Conservation (phyloP, 768 basidiomycete species). For the Hortiboletus flavorubellus region DNA sequence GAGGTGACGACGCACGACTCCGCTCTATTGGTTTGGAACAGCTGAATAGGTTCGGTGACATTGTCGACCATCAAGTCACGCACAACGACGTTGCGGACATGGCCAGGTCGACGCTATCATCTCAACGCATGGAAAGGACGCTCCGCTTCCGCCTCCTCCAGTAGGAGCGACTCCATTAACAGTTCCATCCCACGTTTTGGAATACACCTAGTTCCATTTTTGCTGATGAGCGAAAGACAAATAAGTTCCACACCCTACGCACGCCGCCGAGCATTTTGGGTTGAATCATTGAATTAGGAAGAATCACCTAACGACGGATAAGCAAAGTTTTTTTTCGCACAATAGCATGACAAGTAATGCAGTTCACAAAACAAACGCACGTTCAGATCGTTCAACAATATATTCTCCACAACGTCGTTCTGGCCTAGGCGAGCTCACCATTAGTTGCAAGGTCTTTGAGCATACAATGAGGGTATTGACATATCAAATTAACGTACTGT, state of each 20-base stretch:
- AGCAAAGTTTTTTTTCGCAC: background rate
- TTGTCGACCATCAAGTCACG: no score
- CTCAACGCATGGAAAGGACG: no score
- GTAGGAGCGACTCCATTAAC: constrained; percentile 40
- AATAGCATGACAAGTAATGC: background rate
- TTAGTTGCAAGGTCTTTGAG: constrained; percentile 13
- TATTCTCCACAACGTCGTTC: background rate
- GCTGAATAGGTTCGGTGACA: no score
- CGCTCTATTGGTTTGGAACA: no score
- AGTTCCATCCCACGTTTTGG: constrained; percentile 48
- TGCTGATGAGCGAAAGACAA: no score
- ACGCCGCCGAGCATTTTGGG: constrained; percentile 26
- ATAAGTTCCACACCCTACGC: no score
- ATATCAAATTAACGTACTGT: background rate
- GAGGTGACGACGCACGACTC: constrained; percentile 11
- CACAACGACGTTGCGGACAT: no score
- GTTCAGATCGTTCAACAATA: background rate
- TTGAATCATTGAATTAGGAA: background rate
- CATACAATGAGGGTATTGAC: background rate
- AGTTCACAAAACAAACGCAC: background rate
- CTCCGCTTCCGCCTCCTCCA: constrained; percentile 40
- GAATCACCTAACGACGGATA: background rate
- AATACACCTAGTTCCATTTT: constrained; percentile 32
- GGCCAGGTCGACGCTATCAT: no score
- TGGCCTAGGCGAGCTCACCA: background rate